These are phyloP conservation scores for Ustilago esculenta DNA, from an alignment of 1,284 basidiomycete species.

Conservation along the genomic window DNA sequence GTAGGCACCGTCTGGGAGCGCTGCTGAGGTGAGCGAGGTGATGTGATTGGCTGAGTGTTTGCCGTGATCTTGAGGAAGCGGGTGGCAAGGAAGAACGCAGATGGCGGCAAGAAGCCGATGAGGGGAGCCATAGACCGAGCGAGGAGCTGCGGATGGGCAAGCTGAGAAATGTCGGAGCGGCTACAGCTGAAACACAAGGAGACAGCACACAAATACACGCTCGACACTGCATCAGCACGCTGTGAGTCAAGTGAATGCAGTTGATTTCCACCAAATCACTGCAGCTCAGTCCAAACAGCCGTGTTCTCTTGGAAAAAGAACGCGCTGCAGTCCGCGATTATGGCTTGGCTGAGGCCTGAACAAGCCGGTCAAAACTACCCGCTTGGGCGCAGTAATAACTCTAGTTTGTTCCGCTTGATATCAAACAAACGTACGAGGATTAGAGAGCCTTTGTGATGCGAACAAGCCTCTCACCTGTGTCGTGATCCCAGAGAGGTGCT, in stretches of 20 bases:
- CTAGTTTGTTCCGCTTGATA: not conserved
- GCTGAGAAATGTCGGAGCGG: not conserved
- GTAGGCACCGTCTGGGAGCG: slow-evolving; percentile 6
- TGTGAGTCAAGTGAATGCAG: slow-evolving; percentile 4
- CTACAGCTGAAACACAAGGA: slow-evolving; percentile 2
- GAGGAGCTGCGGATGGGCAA: not conserved
- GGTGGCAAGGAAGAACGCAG: slow-evolving; percentile 11
- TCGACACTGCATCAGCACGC: not conserved
- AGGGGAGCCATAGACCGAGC: too few relatives aligned
- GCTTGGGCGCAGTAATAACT: too few relatives aligned
- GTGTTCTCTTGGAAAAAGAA: too few relatives aligned
- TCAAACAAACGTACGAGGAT: too few relatives aligned
- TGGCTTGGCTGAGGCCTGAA: too few relatives aligned
- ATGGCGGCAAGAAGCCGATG: slow-evolving; percentile 3
- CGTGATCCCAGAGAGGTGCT: slow-evolving; percentile 1
- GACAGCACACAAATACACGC: not conserved
- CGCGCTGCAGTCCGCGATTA: too few relatives aligned
- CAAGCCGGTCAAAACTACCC: too few relatives aligned
- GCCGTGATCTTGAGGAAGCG: slow-evolving; percentile 1
- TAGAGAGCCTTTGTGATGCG: too few relatives aligned
- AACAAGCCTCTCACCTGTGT: not conserved
- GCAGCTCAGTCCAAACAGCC: slow-evolving; percentile 13
- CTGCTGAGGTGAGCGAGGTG: not conserved
- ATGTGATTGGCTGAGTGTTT: not conserved
- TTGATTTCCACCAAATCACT: slow-evolving; percentile 3